Evolutionary conservation across 768 basidiomycete species (phyloP).

Genomic region (Tulasnella sp.): DNA sequence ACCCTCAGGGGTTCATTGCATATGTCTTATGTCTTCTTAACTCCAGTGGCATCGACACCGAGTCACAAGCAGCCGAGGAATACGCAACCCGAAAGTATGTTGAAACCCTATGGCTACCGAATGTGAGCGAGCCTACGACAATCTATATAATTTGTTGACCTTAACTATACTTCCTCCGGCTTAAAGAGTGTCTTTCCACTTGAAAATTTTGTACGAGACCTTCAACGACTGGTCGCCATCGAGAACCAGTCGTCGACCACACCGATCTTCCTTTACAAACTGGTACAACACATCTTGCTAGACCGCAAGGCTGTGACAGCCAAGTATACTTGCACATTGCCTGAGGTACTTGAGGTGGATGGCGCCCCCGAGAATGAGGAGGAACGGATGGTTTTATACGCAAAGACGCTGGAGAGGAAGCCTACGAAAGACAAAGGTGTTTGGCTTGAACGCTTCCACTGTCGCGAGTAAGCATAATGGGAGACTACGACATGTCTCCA

Average conservation of each 20-base stretch:
- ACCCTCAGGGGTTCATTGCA: no score
- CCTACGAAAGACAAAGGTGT: background rate
- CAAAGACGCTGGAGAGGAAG: background rate
- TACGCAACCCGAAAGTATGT: conserved; percentile 3
- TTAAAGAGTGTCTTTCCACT: background rate
- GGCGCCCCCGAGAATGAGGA: background rate
- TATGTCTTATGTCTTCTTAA: background rate
- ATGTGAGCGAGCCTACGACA: background rate
- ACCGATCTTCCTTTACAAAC: no score
- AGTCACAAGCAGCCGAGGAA: conserved; percentile 8
- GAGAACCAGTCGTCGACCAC: background rate
- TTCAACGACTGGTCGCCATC: background rate
- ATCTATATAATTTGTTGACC: background rate
- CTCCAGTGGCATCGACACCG: conserved; percentile 6
- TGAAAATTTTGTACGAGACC: conserved; percentile 3
- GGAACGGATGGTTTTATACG: background rate
- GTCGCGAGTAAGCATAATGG: no score
- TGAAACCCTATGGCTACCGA: conserved; percentile 10
- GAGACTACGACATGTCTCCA: background rate
- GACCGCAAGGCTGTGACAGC: background rate
- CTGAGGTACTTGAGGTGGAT: background rate
- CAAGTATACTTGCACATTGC: background rate
- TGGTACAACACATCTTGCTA: background rate
- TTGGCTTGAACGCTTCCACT: no score
- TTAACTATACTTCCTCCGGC: background rate